Base-by-base conservation (phyloP, 2,329 filamentous ascomycete genomes). In the Colletotrichum karsti region DNA sequence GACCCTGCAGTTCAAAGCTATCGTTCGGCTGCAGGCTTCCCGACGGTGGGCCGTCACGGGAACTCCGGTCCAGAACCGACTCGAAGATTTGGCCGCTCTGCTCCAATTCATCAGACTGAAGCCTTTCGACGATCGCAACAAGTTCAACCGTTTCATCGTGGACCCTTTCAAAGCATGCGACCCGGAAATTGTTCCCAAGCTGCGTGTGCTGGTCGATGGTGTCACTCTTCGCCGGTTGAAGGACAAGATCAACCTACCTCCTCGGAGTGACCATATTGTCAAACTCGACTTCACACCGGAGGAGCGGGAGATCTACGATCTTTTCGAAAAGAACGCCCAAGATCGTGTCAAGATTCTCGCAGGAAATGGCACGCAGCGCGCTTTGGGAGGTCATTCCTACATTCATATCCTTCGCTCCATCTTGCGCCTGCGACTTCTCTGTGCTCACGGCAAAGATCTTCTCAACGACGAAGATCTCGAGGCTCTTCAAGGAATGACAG, bases 21-120 rank as follows among this genome's bases (percentile, higher is more conserved):
- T 96, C 20, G 95, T 94, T 71, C 88, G 89, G 20, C 84, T 98
- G 3, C 87, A 92, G 68, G 93, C 94, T 2, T 88, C 93, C 75
- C 90, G 95, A 33, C 91, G 95, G 35, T 99, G 96, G 96, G 95
- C 95, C 3, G 93, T 98, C n/a, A 98, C 96, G 0, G 96, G 95
- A 61, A 98, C 96, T 0, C 96, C 95, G 0, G 93, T 98, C 8
- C 95, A 98, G 79, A 99, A 99, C 76, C 91, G 93, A 4, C 85
- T 98, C 3, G 94, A 97, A 71, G 96, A 99, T 77, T 85, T 98
- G 22, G 93, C 93, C 13, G 93, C 95, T 1, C 84, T 98, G 3
- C 90, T 97, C 66, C 93, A 91, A 33, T 98, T 98, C 75, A 83
- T 98, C 44, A 90, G 92, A 13, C 84, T 98, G 13, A 90, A 90